A percentile compares a stretch with the other conserved stretches of the same genome.
phyloP scores from a whole-genome alignment of 306 rosid genomes.

The Geum urbanum region DNA sequence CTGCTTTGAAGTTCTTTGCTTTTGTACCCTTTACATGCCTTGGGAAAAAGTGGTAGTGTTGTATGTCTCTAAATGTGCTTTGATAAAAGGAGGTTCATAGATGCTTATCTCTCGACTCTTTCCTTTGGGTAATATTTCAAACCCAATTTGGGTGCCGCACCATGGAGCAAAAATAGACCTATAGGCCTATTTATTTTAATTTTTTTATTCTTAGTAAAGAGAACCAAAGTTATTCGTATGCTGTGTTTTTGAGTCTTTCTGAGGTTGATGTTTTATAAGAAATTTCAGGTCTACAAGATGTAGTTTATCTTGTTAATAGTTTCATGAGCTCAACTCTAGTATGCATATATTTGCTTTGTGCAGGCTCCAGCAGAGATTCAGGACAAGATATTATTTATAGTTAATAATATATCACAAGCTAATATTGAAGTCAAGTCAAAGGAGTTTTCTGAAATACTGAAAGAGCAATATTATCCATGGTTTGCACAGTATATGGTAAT shows the following conservation, averaged over 20 bases:
- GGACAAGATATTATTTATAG: conserved; percentile 91
- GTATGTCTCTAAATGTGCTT: not conserved
- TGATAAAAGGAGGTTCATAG: not conserved
- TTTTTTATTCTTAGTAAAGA: not conserved
- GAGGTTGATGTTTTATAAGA: not conserved
- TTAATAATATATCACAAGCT: conserved; percentile 71
- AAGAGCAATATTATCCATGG: conserved; percentile 90
- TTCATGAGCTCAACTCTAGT: conserved; percentile 2
- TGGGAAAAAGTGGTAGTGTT: not conserved
- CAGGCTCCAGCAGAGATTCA: conserved; percentile 97
- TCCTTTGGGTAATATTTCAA: not conserved
- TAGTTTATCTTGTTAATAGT: not conserved
- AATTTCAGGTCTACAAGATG: not conserved
- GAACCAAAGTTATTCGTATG: not conserved
- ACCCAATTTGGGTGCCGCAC: not conserved
- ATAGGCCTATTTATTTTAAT: not conserved
- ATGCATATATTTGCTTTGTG: conserved; percentile 18
- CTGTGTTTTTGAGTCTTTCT: not conserved
- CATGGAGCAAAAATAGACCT: not conserved
- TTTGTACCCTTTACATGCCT: not conserved
- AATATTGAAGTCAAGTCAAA: conserved; percentile 77
- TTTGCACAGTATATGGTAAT: conserved; percentile 98
- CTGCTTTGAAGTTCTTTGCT: not conserved
- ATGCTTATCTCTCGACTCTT: not conserved
- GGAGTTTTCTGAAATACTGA: conserved; percentile 65